Conservation (phyloP, 2,329 filamentous ascomycete genomes). For the Ascochyta fabae region DNA sequence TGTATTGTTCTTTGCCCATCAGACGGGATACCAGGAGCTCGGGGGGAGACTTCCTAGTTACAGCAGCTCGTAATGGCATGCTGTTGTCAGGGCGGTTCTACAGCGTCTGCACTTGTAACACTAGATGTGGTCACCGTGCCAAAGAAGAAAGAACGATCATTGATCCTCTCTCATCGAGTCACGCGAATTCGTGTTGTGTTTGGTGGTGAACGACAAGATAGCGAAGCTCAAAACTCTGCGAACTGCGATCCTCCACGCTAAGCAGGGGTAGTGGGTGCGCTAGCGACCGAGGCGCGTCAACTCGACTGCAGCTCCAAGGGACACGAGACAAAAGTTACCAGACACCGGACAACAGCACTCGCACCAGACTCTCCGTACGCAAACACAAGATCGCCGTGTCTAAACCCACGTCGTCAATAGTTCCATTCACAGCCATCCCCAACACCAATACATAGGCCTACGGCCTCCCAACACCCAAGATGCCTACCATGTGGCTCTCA, state of each 20-base stretch:
- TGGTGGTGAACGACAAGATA: slow-evolving; percentile 3
- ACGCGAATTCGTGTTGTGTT: background rate
- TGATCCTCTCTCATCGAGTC: too few species aligned
- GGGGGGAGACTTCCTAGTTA: slow-evolving; percentile 66
- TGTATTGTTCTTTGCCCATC: slow-evolving; percentile 72
- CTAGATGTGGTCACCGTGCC: background rate
- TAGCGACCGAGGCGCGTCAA: slow-evolving; percentile 16
- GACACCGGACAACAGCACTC: background rate
- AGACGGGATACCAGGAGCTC: slow-evolving; percentile 83
- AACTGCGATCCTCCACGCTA: slow-evolving; percentile 29
- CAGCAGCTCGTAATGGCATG: slow-evolving; percentile 53
- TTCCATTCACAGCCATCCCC: background rate
- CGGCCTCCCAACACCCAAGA: slow-evolving; percentile 29
- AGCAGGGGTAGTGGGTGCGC: slow-evolving; percentile 24
- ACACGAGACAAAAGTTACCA: slow-evolving; percentile 15
- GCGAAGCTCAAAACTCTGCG: slow-evolving; percentile 25
- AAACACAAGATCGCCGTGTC: background rate
- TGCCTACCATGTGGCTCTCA: slow-evolving; percentile 95
- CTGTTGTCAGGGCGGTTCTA: slow-evolving; percentile 61
- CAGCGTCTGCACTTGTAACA: background rate
- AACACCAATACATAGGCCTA: background rate
- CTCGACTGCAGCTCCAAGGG: slow-evolving; percentile 6
- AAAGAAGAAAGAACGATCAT: slow-evolving; percentile 5
- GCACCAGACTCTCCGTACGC: background rate
- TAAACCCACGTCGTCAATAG: background rate